Evolutionary conservation across 345 rosid species (phyloP).

Genomic region (Odontarrhena argentea): DNA sequence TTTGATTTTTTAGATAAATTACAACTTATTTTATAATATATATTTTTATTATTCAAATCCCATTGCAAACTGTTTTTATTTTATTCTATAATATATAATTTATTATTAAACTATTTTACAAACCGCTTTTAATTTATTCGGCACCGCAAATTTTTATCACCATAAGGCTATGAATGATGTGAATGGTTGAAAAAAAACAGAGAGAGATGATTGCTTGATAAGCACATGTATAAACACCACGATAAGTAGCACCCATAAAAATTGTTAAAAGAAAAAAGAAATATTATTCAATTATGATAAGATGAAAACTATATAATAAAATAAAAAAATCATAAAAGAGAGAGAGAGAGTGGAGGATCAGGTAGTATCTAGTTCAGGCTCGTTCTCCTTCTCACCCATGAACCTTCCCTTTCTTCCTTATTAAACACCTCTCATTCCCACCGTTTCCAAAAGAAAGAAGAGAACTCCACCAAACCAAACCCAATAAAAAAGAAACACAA

Average conservation of each 20-base stretch:
- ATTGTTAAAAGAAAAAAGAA: neutral
- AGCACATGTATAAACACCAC: conserved; percentile 32
- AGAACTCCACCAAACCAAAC: neutral
- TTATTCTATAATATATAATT: no score
- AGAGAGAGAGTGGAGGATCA: conserved; percentile 29
- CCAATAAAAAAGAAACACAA: neutral
- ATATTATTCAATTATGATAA: neutral
- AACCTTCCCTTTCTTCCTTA: conserved; percentile 36
- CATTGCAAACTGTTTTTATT: no score
- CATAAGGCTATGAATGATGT: no score
- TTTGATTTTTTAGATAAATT: no score
- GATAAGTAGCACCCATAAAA: conserved; percentile 34
- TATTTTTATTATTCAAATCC: no score
- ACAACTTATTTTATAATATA: no score
- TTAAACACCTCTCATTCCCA: conserved; percentile 35
- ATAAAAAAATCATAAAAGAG: neutral
- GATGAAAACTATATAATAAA: neutral
- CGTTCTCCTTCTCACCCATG: conserved; percentile 23
- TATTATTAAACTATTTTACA: no score
- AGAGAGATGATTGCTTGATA: conserved; percentile 13
- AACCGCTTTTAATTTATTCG: no score
- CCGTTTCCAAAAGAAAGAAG: conserved; percentile 10
- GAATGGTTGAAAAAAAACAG: no score
- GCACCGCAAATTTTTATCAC: no score
- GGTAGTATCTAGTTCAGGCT: conserved; percentile 47